phyloP scores from a whole-genome alignment of 2,329 filamentous ascomycete genomes.

The Ophioceras dolichostomum region DNA sequence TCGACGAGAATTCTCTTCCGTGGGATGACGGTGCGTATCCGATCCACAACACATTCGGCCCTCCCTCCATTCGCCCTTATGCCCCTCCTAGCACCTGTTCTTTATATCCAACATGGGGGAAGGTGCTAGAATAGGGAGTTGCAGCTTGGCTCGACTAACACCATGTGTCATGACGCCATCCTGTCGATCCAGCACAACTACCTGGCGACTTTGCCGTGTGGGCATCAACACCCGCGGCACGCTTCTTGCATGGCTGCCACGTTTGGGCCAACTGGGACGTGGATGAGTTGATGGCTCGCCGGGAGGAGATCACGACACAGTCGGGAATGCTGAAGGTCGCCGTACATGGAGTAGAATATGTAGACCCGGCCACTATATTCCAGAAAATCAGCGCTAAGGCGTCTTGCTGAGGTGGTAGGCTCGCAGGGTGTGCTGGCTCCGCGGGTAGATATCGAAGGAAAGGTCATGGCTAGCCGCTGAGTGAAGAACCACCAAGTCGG shows the following conservation, averaged over 20 bases:
- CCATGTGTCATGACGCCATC: no score
- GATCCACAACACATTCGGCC: not conserved
- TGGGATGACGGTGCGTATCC: constrained; percentile 17
- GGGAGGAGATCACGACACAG: constrained; percentile 2
- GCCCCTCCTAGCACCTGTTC: no score
- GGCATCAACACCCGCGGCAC: constrained; percentile 9
- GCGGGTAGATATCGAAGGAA: no score
- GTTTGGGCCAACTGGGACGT: constrained; percentile 10
- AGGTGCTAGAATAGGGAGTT: no score
- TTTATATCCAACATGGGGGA: no score
- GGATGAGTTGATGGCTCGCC: constrained; percentile 7
- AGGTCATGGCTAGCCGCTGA: no score
- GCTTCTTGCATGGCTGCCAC: constrained; percentile 11
- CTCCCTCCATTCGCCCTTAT: not conserved
- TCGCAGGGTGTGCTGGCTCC: no score
- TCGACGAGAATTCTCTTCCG: constrained; percentile 9
- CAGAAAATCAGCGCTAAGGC: not conserved
- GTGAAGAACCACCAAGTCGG: no score
- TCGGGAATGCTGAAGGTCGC: constrained; percentile 6
- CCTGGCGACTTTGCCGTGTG: constrained; percentile 10
- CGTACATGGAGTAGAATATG: constrained; percentile 8
- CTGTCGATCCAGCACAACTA: constrained; percentile 7
- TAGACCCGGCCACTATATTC: constrained; percentile 7
- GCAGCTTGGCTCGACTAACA: not conserved
- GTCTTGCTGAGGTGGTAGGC: no score